Evolutionary conservation across 306 rosid species (phyloP), one percentile per base, ranked within the genome.

Genomic region (Casuarina equisetifolia): DNA sequence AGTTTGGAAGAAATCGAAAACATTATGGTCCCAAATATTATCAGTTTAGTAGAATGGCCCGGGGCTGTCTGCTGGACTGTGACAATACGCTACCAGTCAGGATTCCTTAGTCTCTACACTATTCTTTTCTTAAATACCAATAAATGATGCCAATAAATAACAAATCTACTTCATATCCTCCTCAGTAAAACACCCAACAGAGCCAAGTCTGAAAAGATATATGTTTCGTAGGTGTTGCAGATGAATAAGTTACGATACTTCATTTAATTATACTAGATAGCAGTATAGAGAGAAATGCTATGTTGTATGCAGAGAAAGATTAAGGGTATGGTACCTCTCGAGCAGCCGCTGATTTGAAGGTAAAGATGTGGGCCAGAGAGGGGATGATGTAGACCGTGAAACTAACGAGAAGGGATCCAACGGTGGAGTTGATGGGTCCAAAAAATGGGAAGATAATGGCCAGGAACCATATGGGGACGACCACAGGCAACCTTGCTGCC

Each of bases 311-410:
- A 25, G 25, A 15, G 35, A 5, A 42, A 67, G 50, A 67, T 67
- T 42, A 9, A 17, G 7, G n/a, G 25, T 40, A 17, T 4, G 42
- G 66, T 89, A 94, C 98, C 97, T 92, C 92, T 61, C 98, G 78
- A 1, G 98, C 88, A 4, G 98, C 89, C 66, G 98, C 73, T 1
- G 97, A 95, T 79, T 76, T 85, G 85, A 86, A 95, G 79, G 97
- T 92, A 88, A 95, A 92, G 73, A 89, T 89, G 87, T 92, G 82
- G 12, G 98, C 98, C 0, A 95, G 84, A 9, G 98, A 90, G 0
- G 98, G 98, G 83, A 95, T 92, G 80, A 95, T 95, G 81, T 95
- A 95, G 79, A 95, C 98, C 0, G 98, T 95, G 90, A 95, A 95
- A 82, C 97, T 95, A 6, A 95, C 98, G 2, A 95, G 97, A 68